Base-by-base conservation (phyloP, 2,329 filamentous ascomycete genomes). In the Penicillium sp. region DNA sequence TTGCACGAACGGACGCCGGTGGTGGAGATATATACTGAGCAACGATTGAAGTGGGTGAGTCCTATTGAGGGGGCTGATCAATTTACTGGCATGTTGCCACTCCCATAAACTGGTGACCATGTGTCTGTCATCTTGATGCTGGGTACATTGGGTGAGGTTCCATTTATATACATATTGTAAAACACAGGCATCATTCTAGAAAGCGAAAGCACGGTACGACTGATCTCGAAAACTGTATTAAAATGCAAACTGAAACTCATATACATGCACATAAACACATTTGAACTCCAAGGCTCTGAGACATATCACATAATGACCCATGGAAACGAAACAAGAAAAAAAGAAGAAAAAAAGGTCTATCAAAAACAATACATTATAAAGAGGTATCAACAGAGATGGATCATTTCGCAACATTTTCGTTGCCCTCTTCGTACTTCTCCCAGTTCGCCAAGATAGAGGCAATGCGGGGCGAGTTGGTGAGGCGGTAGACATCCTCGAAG, bases 401-500 rank as follows among this genome's bases (percentile, higher is more conserved):
- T 54, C 13, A 54, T 50, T 54, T 54, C 10, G 66, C 46, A 41
- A 51, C 47, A 35, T 50, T 54, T 52, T 68, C 68, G 51, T 56
- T 66, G 31, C 61, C 72, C 55, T 77, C 75, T 61, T 80, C 77
- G 71, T 88, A 90, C 74, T 85, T 87, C 47, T 90, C 88, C 88
- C 88, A 91, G 79, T 97, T 96, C 63, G 91, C 90, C 72, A 97
- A 74, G 56, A 80, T 75, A 57, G 77, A 72, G 32, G 76, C 78
- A 60, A 80, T 77, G 39, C 77, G 79, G 42, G 85, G 85, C 21
- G 80, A 84, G 78, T 95, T 97, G 52, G 94, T 99, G 72, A 99
- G 78, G 67, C 86, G 86, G 79, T 97, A 97, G 48, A 99, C 95
- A 71, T 97, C 94, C 82, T 99, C 93, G 77, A 99, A 99, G 80